These are phyloP conservation scores for Yamadazyma kanchanaburiensis DNA, from an alignment of 1,139 yeast species.

Conservation along the genomic window DNA sequence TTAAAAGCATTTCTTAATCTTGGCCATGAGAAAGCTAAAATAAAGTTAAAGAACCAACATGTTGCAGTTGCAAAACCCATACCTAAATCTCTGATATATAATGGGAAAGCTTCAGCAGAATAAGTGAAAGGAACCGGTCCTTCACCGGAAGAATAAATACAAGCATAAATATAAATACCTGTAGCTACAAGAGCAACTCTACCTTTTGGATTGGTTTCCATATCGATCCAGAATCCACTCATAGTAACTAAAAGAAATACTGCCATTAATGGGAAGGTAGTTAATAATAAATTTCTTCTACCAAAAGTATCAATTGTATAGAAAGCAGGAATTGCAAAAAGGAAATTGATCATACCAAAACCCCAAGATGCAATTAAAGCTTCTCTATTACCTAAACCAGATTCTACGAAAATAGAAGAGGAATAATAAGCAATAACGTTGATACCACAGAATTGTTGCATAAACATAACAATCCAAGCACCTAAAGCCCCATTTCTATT, in stretches of 20 bases:
- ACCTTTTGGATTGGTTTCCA: constrained; percentile 37
- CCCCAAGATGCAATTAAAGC: constrained; percentile 84
- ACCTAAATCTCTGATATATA: constrained; percentile 81
- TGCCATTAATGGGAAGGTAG: constrained; percentile 76
- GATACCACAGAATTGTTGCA: constrained; percentile 93
- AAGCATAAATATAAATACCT: constrained; percentile 73
- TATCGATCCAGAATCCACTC: constrained; percentile 66
- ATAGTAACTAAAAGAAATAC: constrained; percentile 69
- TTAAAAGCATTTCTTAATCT: constrained; percentile 62
- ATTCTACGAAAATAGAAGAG: constrained; percentile 66
- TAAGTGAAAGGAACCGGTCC: constrained; percentile 93
- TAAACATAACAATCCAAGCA: constrained; percentile 79
- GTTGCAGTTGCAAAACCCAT: constrained; percentile 85
- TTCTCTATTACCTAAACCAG: constrained; percentile 59
- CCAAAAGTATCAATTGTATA: constrained; percentile 81
- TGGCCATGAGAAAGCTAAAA: constrained; percentile 84
- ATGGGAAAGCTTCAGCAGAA: constrained; percentile 81
- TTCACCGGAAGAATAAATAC: constrained; percentile 80
- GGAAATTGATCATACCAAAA: constrained; percentile 76
- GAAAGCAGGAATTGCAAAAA: constrained; percentile 83
- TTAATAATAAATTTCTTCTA: constrained; percentile 64
- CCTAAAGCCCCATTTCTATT: constrained; percentile 82
- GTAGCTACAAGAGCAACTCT: constrained; percentile 62
- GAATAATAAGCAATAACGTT: constrained; percentile 85
- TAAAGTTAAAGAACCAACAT: constrained; percentile 82